These are phyloP conservation scores for Trichosanthes truncata DNA, from an alignment of 306 rosid species.

Conservation along the genomic window DNA sequence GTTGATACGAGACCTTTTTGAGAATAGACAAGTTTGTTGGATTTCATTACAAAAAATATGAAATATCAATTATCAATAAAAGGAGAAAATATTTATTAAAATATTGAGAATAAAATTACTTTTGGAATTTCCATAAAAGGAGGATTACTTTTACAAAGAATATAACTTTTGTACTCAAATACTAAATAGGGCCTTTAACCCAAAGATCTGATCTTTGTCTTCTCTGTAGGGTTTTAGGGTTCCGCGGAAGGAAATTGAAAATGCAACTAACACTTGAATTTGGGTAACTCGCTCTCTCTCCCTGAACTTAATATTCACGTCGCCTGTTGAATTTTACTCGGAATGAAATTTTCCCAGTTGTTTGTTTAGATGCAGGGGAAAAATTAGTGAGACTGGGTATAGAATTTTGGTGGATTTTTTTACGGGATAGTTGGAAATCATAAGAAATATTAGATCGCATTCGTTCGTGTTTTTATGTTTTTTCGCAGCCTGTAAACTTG, in stretches of 20 bases:
- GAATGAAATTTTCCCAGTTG: neutral
- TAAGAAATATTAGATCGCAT: neutral
- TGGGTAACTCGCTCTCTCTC: slow-evolving; percentile 34
- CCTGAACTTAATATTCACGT: neutral
- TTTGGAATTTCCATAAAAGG: neutral
- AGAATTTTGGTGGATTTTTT: neutral
- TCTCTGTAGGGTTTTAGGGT: neutral
- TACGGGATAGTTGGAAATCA: neutral
- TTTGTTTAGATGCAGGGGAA: neutral
- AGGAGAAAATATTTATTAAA: too few species aligned
- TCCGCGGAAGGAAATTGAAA: slow-evolving; percentile 2
- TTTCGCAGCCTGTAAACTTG: neutral
- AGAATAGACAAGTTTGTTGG: too few species aligned
- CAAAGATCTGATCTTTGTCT: neutral
- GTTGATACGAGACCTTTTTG: too few species aligned
- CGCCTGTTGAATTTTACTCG: neutral
- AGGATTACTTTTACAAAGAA: neutral
- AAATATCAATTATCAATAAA: too few species aligned
- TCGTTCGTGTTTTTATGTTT: neutral
- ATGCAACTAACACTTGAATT: slow-evolving; percentile 85
- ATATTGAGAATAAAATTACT: too few species aligned
- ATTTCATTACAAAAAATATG: too few species aligned
- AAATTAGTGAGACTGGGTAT: neutral
- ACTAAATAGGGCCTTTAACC: neutral
- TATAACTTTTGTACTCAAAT: neutral